Evolutionary conservation across 257 asterid genomes (phyloP), one percentile per base, ranked within the genome.

Genomic region (Rhazya stricta): DNA sequence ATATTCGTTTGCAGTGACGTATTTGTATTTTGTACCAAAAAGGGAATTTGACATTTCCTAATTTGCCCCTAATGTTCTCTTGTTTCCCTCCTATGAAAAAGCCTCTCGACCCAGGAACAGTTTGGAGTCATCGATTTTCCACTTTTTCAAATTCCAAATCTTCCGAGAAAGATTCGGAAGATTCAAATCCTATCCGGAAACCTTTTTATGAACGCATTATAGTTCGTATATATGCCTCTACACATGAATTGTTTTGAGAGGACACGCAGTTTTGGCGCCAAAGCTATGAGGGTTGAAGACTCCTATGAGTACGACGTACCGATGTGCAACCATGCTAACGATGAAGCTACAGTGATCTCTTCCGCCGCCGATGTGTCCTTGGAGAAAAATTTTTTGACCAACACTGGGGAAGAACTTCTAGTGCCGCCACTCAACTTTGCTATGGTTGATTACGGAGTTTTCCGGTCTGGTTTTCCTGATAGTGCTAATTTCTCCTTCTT

Each of bases 391-490:
- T 51, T 32, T 51, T 30, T 29, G 71, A 85, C 48, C 13, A 80
- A 56, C 65, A 57, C 72, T 58, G 85, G 43, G 5, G 96, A 85
- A 5, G 93, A 85, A 13, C 76, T 60, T 29, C 80, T 76, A 19
- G 89, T 87, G 62, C 96, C 97, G 83, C 97, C 98, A 37, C 78
- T 91, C 21, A 94, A 94, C 78, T 94, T 91, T 68, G 82, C 98
- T 3, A 91, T 94, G 97, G 98, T 91, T 66, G 97, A 94, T 84
- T 85, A 88, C 66, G 96, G 98, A 41, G 81, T 94, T 34, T 94
- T 76, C 84, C 96, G 98, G n/a, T 94, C 97, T 19, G 97, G 98
- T 30, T 94, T 91, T 72, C 98, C 98, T 19, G 89, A 89, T 53
- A 23, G 72, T 67, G 77, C 90, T 43, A 94, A 94, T 75, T 89